Evolutionary conservation across 1,139 yeast species (phyloP), one percentile per base, ranked within the genome.

Genomic region (Wickerhamomyces sp.): DNA sequence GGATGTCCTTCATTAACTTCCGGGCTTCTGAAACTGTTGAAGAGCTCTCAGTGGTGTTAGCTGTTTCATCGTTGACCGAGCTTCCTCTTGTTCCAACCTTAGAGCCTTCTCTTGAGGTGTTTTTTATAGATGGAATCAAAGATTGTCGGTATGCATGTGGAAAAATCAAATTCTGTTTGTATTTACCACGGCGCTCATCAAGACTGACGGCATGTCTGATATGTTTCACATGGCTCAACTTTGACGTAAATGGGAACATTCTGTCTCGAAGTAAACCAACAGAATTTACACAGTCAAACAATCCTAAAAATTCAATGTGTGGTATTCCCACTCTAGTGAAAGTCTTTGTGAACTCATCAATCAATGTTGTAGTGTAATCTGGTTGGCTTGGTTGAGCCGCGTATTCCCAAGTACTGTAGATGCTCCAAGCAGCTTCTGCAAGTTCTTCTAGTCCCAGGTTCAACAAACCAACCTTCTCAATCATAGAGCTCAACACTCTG

Each of bases 281-380:
- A 0, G 84, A 76, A 47, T 76, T 76, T 15, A 78, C 75, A 0
- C 83, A 72, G 55, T 79, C 87, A 68, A 80, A 78, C 21, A 78
- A 54, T 0, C 85, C 86, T 68, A 78, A 70, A 40, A 77, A 75
- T 43, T 70, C 68, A 30, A 79, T 64, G 8, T 49, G 49, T 2
- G 75, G 70, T 1, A 59, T 50, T 8, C 44, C 38, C 2, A 57
- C 52, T 28, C 75, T 58, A 24, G 76, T 67, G 46, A 77, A 76
- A 0, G 77, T 71, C 32, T 58, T 61, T 42, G 63, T 69, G 51
- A 75, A 77, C 41, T 74, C 78, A 26, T 61, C 66, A 6, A 73
- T 70, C 32, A 72, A 54, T 1, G 71, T 61, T 0, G 63, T 57
- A 2, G 66, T 56, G 31, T 62, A 60, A 36, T 62, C 63, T 1